Percentiles rank a stretch among this genome's conserved stretches.
phyloP scores from a whole-genome alignment of 129 eudicot species.

The Flaveria bidentis region DNA sequence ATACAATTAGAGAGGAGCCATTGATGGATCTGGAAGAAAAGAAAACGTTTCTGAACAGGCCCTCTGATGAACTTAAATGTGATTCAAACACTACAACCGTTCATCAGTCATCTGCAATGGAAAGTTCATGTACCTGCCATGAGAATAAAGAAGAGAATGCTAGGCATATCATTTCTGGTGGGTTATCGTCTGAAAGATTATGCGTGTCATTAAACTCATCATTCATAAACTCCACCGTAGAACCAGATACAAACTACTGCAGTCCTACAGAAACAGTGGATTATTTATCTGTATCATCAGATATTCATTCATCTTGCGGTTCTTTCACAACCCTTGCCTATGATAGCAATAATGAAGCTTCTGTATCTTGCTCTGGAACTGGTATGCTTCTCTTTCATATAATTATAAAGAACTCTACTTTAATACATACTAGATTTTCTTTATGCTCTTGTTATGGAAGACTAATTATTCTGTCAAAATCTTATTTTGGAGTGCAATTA shows the following conservation, averaged over 20 bases:
- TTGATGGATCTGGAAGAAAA: conserved; percentile 24
- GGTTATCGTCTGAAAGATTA: conserved; percentile 24
- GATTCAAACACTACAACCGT: conserved; percentile 21
- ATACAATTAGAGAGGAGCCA: conserved; percentile 24
- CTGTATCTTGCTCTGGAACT: conserved; percentile 24
- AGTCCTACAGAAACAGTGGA: conserved; percentile 18
- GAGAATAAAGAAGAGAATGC: conserved; percentile 33
- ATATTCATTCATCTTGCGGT: conserved; percentile 17
- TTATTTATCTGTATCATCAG: conserved; percentile 16
- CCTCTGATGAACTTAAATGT: conserved; percentile 27
- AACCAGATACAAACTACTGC: conserved; percentile 26
- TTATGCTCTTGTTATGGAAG: conserved; percentile 7
- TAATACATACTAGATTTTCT: background rate
- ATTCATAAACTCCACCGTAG: background rate
- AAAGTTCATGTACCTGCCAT: conserved; percentile 23
- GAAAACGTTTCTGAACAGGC: conserved; percentile 13
- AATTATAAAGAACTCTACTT: background rate
- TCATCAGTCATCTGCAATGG: conserved; percentile 30
- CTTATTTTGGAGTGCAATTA: background rate
- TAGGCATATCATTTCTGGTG: conserved; percentile 10
- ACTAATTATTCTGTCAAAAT: background rate
- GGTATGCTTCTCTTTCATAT: conserved; percentile 37
- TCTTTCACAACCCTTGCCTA: conserved; percentile 13
- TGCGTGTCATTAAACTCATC: conserved; percentile 22
- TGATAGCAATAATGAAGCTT: conserved; percentile 28